Evolutionary conservation across 805 yeast species (phyloP).

Genomic region (Vanderwaltozyma polyspora): DNA sequence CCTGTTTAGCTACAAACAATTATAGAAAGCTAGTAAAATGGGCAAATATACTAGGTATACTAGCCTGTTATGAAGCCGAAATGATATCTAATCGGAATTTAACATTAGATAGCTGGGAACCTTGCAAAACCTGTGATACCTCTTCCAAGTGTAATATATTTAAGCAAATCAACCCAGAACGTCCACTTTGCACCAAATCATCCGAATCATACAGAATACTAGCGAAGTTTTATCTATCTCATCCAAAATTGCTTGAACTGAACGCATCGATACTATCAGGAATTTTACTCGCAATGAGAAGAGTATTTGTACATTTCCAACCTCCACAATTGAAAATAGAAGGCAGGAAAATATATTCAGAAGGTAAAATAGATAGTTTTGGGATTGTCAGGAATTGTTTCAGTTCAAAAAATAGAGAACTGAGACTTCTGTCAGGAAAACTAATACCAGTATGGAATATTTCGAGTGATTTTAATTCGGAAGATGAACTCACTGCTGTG

Average conservation of each 20-base stretch:
- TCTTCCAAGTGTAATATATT: constrained; percentile 6
- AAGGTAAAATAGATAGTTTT: constrained; percentile 19
- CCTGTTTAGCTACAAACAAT: constrained; percentile 12
- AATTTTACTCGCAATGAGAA: constrained; percentile 35
- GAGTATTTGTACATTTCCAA: constrained; percentile 41
- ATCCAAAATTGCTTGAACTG: constrained; percentile 14
- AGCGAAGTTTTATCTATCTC: constrained; percentile 15
- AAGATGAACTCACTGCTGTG: constrained; percentile 34
- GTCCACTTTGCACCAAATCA: constrained; percentile 19
- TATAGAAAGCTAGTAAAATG: constrained; percentile 8
- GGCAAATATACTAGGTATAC: constrained; percentile 12
- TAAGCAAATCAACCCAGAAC: constrained; percentile 16
- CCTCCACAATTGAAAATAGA: constrained; percentile 31
- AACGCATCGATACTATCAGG: constrained; percentile 30
- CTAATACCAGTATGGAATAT: constrained; percentile 41
- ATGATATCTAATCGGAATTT: background rate
- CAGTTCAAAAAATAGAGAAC: constrained; percentile 38
- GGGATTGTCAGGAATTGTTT: constrained; percentile 33
- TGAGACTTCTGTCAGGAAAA: constrained; percentile 42
- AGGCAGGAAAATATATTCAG: background rate
- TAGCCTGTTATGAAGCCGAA: constrained; percentile 15
- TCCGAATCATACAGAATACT: constrained; percentile 21
- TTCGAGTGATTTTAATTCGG: constrained; percentile 29
- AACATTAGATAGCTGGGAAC: constrained; percentile 4
- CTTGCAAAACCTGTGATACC: constrained; percentile 18